phyloP scores from a whole-genome alignment of 805 yeast genomes.

The Hanseniaspora mollemarum region DNA sequence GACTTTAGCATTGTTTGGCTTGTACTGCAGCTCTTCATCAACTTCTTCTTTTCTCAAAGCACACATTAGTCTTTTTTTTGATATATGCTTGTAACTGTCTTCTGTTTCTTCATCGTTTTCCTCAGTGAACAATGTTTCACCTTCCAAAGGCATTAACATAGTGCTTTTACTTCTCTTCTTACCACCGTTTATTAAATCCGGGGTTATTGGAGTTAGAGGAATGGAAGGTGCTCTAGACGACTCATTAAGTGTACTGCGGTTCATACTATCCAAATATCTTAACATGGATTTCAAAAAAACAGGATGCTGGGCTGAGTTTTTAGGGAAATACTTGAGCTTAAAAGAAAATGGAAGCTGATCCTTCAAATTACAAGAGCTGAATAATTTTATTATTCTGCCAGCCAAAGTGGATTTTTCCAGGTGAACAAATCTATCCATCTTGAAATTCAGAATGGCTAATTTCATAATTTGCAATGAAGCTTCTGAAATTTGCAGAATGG shows the following conservation, averaged over 20 bases:
- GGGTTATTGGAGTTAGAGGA: conserved; percentile 2
- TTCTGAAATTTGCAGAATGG: conserved; percentile 38
- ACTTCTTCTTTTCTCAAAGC: conserved; percentile 3
- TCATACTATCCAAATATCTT: conserved; percentile 1
- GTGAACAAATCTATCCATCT: conserved; percentile 3
- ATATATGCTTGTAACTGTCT: neutral
- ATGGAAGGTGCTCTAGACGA: neutral
- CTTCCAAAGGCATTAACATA: conserved; percentile 29
- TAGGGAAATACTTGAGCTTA: conserved; percentile 25
- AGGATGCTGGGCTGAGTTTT: conserved; percentile 4
- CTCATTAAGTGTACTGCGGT: neutral
- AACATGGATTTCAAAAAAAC: conserved; percentile 10
- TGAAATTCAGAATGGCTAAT: conserved; percentile 33
- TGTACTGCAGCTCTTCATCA: neutral
- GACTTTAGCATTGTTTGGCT: neutral
- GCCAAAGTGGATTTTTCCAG: neutral
- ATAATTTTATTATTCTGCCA: conserved; percentile 1
- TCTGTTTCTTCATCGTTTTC: neutral
- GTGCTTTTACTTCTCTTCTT: conserved; percentile 13
- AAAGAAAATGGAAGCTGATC: conserved; percentile 26
- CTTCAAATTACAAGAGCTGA: conserved; percentile 1
- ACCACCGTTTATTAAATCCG: conserved; percentile 1
- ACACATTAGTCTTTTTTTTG: conserved; percentile 12
- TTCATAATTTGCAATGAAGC: conserved; percentile 41
- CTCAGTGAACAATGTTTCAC: conserved; percentile 22